These are phyloP conservation scores for Gaertneriomyces semiglobifer DNA, from an alignment of 192 early-diverging fungal species.

Conservation along the genomic window DNA sequence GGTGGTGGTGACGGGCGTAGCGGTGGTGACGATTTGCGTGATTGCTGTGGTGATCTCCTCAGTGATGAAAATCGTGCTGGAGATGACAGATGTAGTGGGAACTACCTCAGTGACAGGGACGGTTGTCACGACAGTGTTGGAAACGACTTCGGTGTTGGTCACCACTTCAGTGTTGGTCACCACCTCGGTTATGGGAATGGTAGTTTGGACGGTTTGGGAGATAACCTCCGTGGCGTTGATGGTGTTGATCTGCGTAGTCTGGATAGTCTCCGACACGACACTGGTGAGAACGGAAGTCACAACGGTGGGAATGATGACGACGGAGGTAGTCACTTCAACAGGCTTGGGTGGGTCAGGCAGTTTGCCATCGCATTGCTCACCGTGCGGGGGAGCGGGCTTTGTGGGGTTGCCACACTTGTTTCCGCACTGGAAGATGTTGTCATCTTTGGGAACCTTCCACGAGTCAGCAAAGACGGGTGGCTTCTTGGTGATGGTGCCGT, in stretches of 20 bases:
- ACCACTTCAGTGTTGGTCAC: background rate
- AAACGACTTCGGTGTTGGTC: background rate
- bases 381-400: background rate
- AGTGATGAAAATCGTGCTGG: background rate
- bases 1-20: background rate
- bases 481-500: constrained; percentile 9
- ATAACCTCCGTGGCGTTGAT: background rate
- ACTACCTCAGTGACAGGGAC: background rate
- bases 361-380: background rate
- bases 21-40: constrained; percentile 6
- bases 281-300: constrained; percentile 6
- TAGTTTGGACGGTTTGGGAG: background rate
- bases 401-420: constrained; percentile 2
- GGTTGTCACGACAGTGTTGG: background rate
- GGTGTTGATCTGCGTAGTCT: constrained; percentile 5
- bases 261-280: background rate
- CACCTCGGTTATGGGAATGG: background rate
- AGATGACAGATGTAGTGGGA: constrained; percentile 1
- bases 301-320: constrained; percentile 3
- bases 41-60: constrained; percentile 1
- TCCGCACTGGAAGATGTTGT: constrained; percentile 26
- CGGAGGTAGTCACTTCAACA: background rate
- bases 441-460: constrained; percentile 10
- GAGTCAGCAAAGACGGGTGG: constrained; percentile 17
- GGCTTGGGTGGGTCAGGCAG: background rate